Base-by-base conservation (phyloP, 352 stramenopile species). In the Pythium aristosporum region DNA sequence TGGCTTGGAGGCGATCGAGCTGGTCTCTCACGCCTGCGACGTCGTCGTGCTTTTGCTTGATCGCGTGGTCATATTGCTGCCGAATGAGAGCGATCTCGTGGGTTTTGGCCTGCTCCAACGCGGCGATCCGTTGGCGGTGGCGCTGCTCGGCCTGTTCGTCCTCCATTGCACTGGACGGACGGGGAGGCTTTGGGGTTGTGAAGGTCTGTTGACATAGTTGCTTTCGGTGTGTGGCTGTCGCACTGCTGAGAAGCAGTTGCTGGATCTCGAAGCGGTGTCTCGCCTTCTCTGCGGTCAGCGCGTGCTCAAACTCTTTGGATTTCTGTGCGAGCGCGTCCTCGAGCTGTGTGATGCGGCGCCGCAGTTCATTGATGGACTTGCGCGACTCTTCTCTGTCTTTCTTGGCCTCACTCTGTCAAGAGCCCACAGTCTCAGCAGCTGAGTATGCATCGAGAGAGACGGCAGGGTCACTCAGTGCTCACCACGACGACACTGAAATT, bases 401-500 rank as follows among this genome's bases (percentile, higher is more conserved):
- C 11, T 76, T 87, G 9, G 84, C 80, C 69, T 91, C 82, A 13
- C 70, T 88, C 84, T 93, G 48, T 7, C 5, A 18, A 13, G 18
- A 41, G 28, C 28, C 25, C 23, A 36, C 57, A 16, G 37, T 42
- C 46, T 36, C 9, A 6, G 6, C 18, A 52, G 16, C 13, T 10
- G 11, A 57, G 13, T 16, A 11, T 21, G 23, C 3, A 5, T 39
- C 1, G 6, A 25, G 32, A 69, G 21, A 44, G 28, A 48, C 55
- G 20, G 13, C 9, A 13, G 12, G 64, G 74, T 50, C 53, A 23
- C 1, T 41, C 6, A 39, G 8, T 18, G 23, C 56, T 11, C 32
- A 91, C 81, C 66, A 89, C 80, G 15, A 91, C 75, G 11, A 83
- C 68, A 3, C 73, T 79, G 32, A 95, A 88, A 57, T 90, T 89